Evolutionary conservation across 2,329 filamentous ascomycete genomes (phyloP).

Genomic region (Exophiala sp.): DNA sequence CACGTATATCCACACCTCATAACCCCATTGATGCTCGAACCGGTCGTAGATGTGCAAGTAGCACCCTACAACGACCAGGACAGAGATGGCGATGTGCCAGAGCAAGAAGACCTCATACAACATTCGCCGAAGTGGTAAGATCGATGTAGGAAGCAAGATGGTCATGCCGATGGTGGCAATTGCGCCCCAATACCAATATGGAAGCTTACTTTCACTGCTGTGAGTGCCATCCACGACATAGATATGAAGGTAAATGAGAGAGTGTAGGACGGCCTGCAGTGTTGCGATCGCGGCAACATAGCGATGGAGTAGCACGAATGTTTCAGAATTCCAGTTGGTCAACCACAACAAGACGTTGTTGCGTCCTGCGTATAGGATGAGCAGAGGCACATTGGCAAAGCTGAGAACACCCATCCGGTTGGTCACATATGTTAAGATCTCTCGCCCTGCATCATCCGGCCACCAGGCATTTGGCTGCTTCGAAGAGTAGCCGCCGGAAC

Average conservation of each 20-base stretch:
- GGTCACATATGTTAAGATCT: slow-evolving; percentile 15
- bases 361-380: slow-evolving; percentile 15
- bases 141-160: slow-evolving; percentile 30
- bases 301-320: slow-evolving; percentile 38
- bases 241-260: slow-evolving; percentile 13
- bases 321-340: slow-evolving; percentile 36
- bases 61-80: slow-evolving; percentile 33
- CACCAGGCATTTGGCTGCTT: slow-evolving; percentile 29
- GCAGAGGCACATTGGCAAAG: slow-evolving; percentile 21
- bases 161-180: slow-evolving; percentile 34
- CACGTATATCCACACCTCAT: slow-evolving; percentile 48
- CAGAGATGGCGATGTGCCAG: slow-evolving; percentile 32
- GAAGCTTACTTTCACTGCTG: slow-evolving; percentile 7
- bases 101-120: slow-evolving; percentile 38
- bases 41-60: slow-evolving; percentile 40
- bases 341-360: slow-evolving; percentile 21
- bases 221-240: neutral
- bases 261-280: slow-evolving; percentile 24
- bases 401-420: slow-evolving; percentile 22
- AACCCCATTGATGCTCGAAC: slow-evolving; percentile 43
- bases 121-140: slow-evolving; percentile 30
- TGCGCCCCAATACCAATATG: slow-evolving; percentile 35
- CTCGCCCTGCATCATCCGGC: neutral
- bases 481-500: slow-evolving; percentile 25
- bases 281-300: slow-evolving; percentile 31